Base-by-base conservation (phyloP, 805 yeast genomes). In the Saturnispora galanensis region DNA sequence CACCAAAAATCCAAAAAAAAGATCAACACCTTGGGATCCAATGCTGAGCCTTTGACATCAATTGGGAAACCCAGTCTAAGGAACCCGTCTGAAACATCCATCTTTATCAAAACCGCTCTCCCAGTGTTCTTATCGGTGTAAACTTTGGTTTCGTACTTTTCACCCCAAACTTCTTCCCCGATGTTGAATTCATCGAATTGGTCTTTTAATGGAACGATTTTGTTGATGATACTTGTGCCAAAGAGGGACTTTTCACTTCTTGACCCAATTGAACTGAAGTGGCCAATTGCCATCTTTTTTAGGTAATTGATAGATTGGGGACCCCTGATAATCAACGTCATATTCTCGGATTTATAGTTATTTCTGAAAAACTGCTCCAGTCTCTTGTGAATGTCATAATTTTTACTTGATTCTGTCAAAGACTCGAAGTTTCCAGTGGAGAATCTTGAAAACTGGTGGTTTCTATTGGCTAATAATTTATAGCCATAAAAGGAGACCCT, bases 381-480 rank as follows among this genome's bases (percentile, higher is more conserved):
- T 11, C 62, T 54, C 0, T 54, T 56, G 47, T 58, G 64, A 8
- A 78, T 50, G 42, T 67, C 65, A 1, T 59, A 37, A 30, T 63
- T 66, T 35, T 63, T 58, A 9, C 57, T 47, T 31, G 54, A 56
- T 31, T 59, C 66, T 16, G 59, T 56, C 42, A 81, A 55, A 0
- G 88, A 77, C n/a, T 62, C 54, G 13, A 63, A 58, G 51, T 72
- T 75, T 0, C 94, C 94, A 0, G 90, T 81, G 0, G 79, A 70
- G 59, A 84, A 84, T 42, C 77, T 63, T 48, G 67, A 66, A 54
- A 83, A 84, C 0, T 74, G 81, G 52, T 77, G 81, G 0, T 53
- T 18, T 1, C 54, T 39, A 43, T 66, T 66, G 1, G 82, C 67
- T 12, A 83, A 52, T 3, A 77, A 47, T 39, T 81, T 67, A 5